A percentile compares a stretch with the other conserved stretches of the same genome.
These are phyloP conservation scores for Casuarina equisetifolia DNA, from an alignment of 306 rosid species.

Conservation along the genomic window DNA sequence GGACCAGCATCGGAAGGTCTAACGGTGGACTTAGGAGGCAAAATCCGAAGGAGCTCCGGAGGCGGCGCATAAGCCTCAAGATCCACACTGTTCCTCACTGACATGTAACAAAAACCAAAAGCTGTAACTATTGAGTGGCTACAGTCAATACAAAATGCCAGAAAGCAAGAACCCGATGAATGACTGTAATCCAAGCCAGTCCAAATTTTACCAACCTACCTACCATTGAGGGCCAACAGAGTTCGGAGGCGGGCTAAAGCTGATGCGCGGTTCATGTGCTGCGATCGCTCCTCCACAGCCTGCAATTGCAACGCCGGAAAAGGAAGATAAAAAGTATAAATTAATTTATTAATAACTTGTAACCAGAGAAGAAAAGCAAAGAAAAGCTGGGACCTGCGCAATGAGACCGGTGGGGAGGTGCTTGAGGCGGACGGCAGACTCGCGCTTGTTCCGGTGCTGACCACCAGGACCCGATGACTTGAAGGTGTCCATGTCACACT, in stretches of 20 bases:
- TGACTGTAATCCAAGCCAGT: neutral
- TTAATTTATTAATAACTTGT: neutral
- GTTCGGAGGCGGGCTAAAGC: conserved; percentile 82
- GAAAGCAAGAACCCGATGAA: conserved; percentile 19
- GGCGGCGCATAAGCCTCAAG: conserved; percentile 73
- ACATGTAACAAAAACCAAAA: neutral
- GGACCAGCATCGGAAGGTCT: conserved; percentile 73
- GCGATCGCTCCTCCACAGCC: conserved; percentile 96
- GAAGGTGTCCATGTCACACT: conserved; percentile 78
- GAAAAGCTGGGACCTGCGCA: conserved; percentile 52
- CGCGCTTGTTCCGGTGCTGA: conserved; percentile 95
- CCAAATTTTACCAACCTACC: conserved; percentile 3
- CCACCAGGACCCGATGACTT: conserved; percentile 89
- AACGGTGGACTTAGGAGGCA: conserved; percentile 74
- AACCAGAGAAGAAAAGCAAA: neutral
- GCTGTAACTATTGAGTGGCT: neutral
- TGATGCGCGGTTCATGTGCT: conserved; percentile 83
- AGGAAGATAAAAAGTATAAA: neutral
- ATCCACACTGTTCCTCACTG: conserved; percentile 66
- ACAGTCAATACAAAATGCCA: conserved; percentile 22
- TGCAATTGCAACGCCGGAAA: conserved; percentile 15
- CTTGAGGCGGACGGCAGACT: conserved; percentile 80
- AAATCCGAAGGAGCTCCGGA: conserved; percentile 77
- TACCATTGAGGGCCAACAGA: conserved; percentile 76
- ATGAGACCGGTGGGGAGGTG: conserved; percentile 81